Conservation (phyloP, 2,329 filamentous ascomycete genomes). For the Claviceps paspali region DNA sequence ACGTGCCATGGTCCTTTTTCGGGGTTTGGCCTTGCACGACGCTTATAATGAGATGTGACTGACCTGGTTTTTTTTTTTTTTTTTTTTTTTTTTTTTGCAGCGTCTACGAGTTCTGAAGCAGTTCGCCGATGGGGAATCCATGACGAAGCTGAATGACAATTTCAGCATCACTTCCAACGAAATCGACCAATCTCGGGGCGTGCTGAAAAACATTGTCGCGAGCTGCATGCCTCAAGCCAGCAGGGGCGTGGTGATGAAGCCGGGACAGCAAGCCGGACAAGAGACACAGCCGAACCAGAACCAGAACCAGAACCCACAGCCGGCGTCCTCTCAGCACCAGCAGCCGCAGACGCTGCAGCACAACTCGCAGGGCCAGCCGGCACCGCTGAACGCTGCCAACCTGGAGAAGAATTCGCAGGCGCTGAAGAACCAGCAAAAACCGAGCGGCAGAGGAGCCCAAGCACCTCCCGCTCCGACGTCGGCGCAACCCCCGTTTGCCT, state of each 20-base stretch:
- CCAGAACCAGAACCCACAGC: slow-evolving; percentile 12
- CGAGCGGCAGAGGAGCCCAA: slow-evolving; percentile 28
- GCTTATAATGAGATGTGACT: too few relatives aligned
- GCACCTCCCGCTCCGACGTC: slow-evolving; percentile 42
- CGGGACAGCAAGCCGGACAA: slow-evolving; percentile 12
- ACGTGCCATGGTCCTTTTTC: too few relatives aligned
- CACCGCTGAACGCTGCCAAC: slow-evolving; percentile 30
- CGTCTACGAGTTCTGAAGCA: slow-evolving; percentile 37
- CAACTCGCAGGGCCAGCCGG: slow-evolving; percentile 11
- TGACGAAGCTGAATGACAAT: slow-evolving; percentile 27
- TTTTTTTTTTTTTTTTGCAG: slow-evolving; percentile 16
- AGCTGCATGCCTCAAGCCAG: slow-evolving; percentile 14
- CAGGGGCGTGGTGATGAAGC: slow-evolving; percentile 14
- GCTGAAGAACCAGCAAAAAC: slow-evolving; percentile 24
- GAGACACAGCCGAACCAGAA: slow-evolving; percentile 8
- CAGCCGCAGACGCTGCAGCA: slow-evolving; percentile 14
- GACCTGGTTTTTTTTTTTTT: too few relatives aligned
- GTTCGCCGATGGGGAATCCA: slow-evolving; percentile 33
- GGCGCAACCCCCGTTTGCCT: slow-evolving; percentile 39
- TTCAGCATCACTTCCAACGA: slow-evolving; percentile 39
- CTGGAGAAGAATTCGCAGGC: slow-evolving; percentile 36
- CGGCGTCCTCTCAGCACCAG: slow-evolving; percentile 10
- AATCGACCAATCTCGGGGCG: slow-evolving; percentile 29
- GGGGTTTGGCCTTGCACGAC: too few relatives aligned
- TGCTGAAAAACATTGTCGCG: slow-evolving; percentile 33